Evolutionary conservation across 805 yeast species (phyloP).

Genomic region (Sungouiella thailandica): DNA sequence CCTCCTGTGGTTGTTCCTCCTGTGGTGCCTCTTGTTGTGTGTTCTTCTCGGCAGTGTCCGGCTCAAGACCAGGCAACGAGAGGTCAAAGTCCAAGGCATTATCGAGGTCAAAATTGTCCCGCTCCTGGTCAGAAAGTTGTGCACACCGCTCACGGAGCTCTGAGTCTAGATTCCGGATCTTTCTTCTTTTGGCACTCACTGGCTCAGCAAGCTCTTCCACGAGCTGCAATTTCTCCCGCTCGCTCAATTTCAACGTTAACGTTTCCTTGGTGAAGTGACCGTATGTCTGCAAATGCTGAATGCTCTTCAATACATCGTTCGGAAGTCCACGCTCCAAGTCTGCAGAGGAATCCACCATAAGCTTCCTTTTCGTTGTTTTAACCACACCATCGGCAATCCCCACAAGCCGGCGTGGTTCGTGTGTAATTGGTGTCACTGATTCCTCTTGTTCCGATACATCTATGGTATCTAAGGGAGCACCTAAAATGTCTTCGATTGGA

Average conservation of each 20-base stretch:
- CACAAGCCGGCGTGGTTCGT: slow-evolving; percentile 17
- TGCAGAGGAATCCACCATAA: slow-evolving; percentile 40
- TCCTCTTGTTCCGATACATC: slow-evolving; percentile 21
- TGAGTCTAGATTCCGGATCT: slow-evolving; percentile 26
- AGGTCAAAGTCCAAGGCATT: slow-evolving; percentile 22
- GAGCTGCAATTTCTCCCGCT: slow-evolving; percentile 28
- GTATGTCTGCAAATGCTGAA: slow-evolving; percentile 23
- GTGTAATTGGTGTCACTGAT: slow-evolving; percentile 24
- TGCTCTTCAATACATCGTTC: slow-evolving; percentile 26
- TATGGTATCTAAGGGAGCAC: slow-evolving; percentile 38
- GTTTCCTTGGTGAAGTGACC: slow-evolving; percentile 13
- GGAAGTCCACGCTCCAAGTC: slow-evolving; percentile 44
- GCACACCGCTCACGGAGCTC: slow-evolving; percentile 25
- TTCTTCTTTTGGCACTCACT: slow-evolving; percentile 22
- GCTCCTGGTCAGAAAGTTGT: slow-evolving; percentile 22
- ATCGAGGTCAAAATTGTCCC: slow-evolving; percentile 10
- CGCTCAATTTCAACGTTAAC: slow-evolving; percentile 25
- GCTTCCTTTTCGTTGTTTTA: slow-evolving; percentile 42
- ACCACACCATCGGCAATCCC: slow-evolving; percentile 38
- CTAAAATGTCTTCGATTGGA: slow-evolving; percentile 8
- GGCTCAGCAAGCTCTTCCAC: slow-evolving; percentile 33
- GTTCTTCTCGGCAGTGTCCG: slow-evolving; percentile 18
- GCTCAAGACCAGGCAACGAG: slow-evolving; percentile 22
- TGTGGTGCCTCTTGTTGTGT: slow-evolving; percentile 21
- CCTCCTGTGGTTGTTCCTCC: slow-evolving; percentile 16